These are phyloP conservation scores for Clonostachys sp. DNA, from an alignment of 2,329 filamentous ascomycete species.

Conservation along the genomic window DNA sequence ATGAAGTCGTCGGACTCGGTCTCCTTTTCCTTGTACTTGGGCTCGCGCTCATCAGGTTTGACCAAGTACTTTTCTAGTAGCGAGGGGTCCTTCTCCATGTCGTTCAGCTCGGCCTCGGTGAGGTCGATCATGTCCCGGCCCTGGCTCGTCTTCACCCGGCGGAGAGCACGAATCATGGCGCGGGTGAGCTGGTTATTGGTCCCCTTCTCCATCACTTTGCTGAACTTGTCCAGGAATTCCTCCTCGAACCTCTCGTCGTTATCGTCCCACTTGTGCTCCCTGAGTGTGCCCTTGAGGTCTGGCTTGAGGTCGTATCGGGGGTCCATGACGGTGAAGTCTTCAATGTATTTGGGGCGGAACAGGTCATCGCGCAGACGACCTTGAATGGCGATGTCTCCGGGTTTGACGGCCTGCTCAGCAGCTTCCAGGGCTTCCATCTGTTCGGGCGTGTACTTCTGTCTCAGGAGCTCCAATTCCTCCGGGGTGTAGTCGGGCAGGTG, in stretches of 20 bases:
- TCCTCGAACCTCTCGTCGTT: slow-evolving; percentile 50
- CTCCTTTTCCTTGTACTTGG: neutral
- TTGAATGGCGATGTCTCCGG: slow-evolving; percentile 70
- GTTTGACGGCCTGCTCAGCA: slow-evolving; percentile 71
- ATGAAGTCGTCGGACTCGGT: neutral
- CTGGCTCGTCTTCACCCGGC: slow-evolving; percentile 32
- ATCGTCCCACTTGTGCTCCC: slow-evolving; percentile 52
- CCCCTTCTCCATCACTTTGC: slow-evolving; percentile 33
- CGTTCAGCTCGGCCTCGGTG: slow-evolving; percentile 40
- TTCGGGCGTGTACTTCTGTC: slow-evolving; percentile 68
- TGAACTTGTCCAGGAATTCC: slow-evolving; percentile 48
- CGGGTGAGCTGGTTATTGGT: slow-evolving; percentile 34
- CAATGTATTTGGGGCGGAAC: slow-evolving; percentile 70
- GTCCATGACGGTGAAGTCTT: slow-evolving; percentile 75
- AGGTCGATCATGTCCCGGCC: slow-evolving; percentile 38
- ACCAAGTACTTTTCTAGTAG: slow-evolving; percentile 29
- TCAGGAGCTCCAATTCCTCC: slow-evolving; percentile 59
- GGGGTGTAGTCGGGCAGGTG: slow-evolving; percentile 61
- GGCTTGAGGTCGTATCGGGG: slow-evolving; percentile 72
- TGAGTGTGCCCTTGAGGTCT: slow-evolving; percentile 40
- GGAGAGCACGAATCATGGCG: slow-evolving; percentile 34
- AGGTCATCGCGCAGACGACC: slow-evolving; percentile 68
- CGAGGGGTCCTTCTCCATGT: slow-evolving; percentile 32
- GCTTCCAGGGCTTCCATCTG: slow-evolving; percentile 80
- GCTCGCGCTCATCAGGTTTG: slow-evolving; percentile 11